These are phyloP conservation scores for Dendrothele bispora DNA, from an alignment of 768 basidiomycete species.

Conservation along the genomic window DNA sequence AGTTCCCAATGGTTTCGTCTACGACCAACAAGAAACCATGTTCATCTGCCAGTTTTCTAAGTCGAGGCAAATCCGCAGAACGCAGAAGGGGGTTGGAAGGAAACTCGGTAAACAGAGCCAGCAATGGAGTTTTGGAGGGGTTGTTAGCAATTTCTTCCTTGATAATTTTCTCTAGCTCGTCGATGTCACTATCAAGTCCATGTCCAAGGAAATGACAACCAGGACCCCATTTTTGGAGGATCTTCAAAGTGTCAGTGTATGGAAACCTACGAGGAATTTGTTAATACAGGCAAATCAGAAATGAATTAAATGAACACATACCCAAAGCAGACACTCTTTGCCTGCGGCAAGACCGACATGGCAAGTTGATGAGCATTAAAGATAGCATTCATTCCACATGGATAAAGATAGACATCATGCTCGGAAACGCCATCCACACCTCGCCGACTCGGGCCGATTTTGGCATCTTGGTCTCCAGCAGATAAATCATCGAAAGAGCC, in stretches of 20 bases:
- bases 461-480: slow-evolving; percentile 46
- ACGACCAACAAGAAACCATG: slow-evolving; percentile 80
- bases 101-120: slow-evolving; percentile 90
- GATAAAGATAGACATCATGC: slow-evolving; percentile 85
- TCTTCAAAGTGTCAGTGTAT: slow-evolving; percentile 93
- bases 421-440: slow-evolving; percentile 77
- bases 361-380: slow-evolving; percentile 85
- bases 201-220: slow-evolving; percentile 87
- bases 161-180: slow-evolving; percentile 66
- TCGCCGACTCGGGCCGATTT: slow-evolving; percentile 64
- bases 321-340: slow-evolving; percentile 93
- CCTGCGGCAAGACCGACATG: slow-evolving; percentile 46
- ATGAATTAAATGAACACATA: slow-evolving; percentile 23
- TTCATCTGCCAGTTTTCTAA: slow-evolving; percentile 81
- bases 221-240: slow-evolving; percentile 93
- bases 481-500: slow-evolving; percentile 33
- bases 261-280: slow-evolving; percentile 69
- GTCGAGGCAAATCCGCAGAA: slow-evolving; percentile 70
- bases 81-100: slow-evolving; percentile 93
- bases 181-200: slow-evolving; percentile 77
- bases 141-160: slow-evolving; percentile 37
- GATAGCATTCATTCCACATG: slow-evolving; percentile 92
- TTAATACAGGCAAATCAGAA: background rate
- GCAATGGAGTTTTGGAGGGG: slow-evolving; percentile 54
- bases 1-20: slow-evolving; percentile 95